Conservation (phyloP, 306 rosid genomes). For the Rubus idaeus region DNA sequence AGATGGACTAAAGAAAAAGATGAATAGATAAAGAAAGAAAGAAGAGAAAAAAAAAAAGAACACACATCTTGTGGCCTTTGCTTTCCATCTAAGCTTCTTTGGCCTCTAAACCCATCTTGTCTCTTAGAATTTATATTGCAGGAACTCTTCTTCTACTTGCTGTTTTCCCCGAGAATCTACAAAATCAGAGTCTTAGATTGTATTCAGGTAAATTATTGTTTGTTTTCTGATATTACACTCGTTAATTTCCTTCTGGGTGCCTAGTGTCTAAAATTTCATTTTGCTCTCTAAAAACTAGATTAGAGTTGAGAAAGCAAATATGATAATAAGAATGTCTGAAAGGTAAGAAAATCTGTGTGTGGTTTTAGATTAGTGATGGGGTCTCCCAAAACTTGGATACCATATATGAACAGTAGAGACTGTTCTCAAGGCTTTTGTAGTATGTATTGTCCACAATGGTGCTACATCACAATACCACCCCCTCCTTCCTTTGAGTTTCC, state of each 20-base stretch:
- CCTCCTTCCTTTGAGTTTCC: conserved; percentile 77
- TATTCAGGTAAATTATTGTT: conserved; percentile 26
- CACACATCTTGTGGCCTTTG: conserved; percentile 36
- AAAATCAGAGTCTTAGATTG: conserved; percentile 21
- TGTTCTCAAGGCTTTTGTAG: conserved; percentile 89
- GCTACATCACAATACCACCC: conserved; percentile 65
- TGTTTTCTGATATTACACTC: background rate
- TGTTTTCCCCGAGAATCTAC: conserved; percentile 20
- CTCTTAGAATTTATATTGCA: conserved; percentile 30
- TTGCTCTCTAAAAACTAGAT: background rate
- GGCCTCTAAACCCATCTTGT: conserved; percentile 38
- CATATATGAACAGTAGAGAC: conserved; percentile 72
- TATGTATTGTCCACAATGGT: conserved; percentile 85
- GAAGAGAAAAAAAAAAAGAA: conserved; percentile 26
- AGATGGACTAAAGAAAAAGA: conserved; percentile 36
- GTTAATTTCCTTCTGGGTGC: background rate
- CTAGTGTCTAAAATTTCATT: background rate
- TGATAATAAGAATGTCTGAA: background rate
- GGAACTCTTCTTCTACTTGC: conserved; percentile 22
- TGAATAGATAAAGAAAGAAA: conserved; percentile 24
- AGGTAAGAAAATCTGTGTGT: background rate
- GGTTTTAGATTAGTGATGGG: conserved; percentile 45
- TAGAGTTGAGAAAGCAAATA: background rate
- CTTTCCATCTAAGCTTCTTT: conserved; percentile 44
- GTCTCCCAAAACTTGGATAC: conserved; percentile 71